phyloP scores from a whole-genome alignment of 1,284 basidiomycete genomes.

The Entoloma clypeatum region DNA sequence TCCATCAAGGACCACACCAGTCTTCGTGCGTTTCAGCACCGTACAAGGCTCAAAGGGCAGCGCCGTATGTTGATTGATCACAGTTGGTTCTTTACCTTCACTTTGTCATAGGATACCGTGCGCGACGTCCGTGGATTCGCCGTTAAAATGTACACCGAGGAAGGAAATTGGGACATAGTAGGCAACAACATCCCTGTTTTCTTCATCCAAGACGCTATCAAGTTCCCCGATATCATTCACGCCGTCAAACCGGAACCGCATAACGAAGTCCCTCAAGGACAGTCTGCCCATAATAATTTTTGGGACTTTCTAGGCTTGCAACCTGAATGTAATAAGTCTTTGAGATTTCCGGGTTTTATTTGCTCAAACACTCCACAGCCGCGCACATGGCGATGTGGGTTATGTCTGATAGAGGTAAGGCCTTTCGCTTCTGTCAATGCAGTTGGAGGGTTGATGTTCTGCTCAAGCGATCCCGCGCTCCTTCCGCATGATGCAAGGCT shows the following conservation, averaged over 20 bases:
- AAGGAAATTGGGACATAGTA: conserved; percentile 77
- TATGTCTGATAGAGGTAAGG: conserved; percentile 69
- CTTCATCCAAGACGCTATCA: conserved; percentile 83
- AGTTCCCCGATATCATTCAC: conserved; percentile 82
- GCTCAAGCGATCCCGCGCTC: conserved; percentile 60
- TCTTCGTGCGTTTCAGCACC: conserved; percentile 80
- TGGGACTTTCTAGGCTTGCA: conserved; percentile 77
- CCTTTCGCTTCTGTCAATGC: background rate
- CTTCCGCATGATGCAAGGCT: conserved; percentile 84
- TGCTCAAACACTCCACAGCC: conserved; percentile 31
- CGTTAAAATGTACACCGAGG: conserved; percentile 72
- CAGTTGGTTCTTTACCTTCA: background rate
- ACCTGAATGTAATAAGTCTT: conserved; percentile 49
- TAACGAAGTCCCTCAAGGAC: conserved; percentile 63
- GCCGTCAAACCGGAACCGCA: conserved; percentile 80
- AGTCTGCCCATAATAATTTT: conserved; percentile 77
- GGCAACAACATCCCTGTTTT: conserved; percentile 79
- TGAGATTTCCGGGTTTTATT: background rate
- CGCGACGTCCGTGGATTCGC: conserved; percentile 86
- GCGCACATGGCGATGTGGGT: conserved; percentile 82
- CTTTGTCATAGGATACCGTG: conserved; percentile 56
- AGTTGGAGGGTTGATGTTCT: conserved; percentile 14
- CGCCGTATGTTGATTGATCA: conserved; percentile 41
- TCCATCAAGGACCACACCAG: conserved; percentile 63
- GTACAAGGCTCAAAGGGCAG: conserved; percentile 76